Base-by-base conservation (phyloP, 208 protist species). In the Phytomonas sp. region DNA sequence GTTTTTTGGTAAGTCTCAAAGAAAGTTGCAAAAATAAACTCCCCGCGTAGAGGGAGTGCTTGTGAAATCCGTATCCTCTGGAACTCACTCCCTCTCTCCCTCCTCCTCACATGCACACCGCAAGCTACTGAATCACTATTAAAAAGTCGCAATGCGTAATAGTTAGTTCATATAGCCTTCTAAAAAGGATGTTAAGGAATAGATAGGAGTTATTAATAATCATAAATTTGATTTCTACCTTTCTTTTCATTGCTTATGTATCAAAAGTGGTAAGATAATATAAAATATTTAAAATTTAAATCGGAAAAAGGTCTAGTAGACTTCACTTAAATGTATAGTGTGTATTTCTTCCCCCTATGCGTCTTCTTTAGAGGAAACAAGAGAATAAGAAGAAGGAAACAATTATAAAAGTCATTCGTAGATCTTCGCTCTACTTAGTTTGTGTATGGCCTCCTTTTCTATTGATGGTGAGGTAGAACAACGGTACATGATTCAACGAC, bases 401-500 rank as follows among this genome's bases (percentile, higher is more conserved):
- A 26, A 56, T 26, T 56, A 26, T 26, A 26, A 56, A 11, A 26
- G 20, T 9, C 8, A 26, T 4, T 26, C 13, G 20, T 56, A 26
- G 46, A 60, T 70, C 15, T 20, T 53, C 20, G 67, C 40, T 70
- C 34, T n/a, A 60, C 46, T 62, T 33, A 20, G 30, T 69, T 62
- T 23, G 33, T 75, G 31, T 26, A 71, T 63, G 67, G 67, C 67
- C 51, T 71, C 9, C 17, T 71, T 71, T 37, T 62, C 67, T 29
- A 78, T 98, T 23, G 97, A 98, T 70, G 80, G 81, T 1, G 89
- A 97, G 63, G 86, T 98, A 11, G 85, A 97, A 73, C 88, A 94
- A 71, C 90, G 95, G 70, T 98, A 98, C 77, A 84, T 94, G 37
- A 87, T 98, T 34, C 73, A 93, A 33, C 89, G 96, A 46, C 96